Conservation (phyloP, 345 rosid species). For the Eucalyptus erythrocorys region DNA sequence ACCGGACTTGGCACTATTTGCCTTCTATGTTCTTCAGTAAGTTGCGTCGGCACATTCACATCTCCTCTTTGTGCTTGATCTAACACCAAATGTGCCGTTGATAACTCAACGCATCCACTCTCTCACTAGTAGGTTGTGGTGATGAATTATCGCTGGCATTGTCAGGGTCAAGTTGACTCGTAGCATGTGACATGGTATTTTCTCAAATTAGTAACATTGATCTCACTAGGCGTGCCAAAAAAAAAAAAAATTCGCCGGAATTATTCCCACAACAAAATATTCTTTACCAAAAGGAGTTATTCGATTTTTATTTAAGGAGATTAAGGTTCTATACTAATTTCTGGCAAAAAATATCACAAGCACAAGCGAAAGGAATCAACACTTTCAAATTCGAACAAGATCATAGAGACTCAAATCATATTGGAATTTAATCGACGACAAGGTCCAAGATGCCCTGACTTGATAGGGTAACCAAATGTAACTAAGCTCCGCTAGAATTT, state of each 20-base stretch:
- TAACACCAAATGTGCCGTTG: neutral
- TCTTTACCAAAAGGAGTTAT: neutral
- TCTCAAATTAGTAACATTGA: neutral
- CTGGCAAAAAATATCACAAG: neutral
- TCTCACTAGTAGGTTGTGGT: neutral
- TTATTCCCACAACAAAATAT: too few relatives aligned
- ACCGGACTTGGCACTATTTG: neutral
- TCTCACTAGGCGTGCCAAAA: neutral
- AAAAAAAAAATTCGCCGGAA: accelerated
- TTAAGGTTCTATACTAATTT: too few relatives aligned
- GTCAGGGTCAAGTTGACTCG: neutral
- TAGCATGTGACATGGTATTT: neutral
- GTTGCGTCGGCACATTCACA: neutral
- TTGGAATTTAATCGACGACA: too few relatives aligned
- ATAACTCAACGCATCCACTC: neutral
- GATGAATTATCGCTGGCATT: neutral
- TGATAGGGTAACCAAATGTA: neutral
- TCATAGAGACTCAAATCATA: too few relatives aligned
- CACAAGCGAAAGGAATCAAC: too few relatives aligned
- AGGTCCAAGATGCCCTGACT: neutral
- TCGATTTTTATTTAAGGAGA: too few relatives aligned
- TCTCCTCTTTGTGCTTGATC: neutral
- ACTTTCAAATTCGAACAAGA: neutral
- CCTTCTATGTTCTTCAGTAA: neutral
- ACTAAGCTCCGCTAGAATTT: accelerated